phyloP scores from a whole-genome alignment of 83 land plant species.

The Larix sibirica region DNA sequence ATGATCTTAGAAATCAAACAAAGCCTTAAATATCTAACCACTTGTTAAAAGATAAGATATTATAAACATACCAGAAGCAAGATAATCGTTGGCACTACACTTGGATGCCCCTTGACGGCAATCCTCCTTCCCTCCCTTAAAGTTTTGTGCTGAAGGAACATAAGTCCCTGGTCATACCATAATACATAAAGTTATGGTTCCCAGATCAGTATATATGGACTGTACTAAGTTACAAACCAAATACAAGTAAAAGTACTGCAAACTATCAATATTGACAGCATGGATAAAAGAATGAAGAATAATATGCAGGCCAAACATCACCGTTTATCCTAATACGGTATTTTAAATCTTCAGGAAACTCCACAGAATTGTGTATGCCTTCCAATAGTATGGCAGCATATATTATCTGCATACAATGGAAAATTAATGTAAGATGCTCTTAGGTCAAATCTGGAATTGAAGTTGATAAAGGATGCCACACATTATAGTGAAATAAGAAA shows the following conservation, averaged over 20 bases:
- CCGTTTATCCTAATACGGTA: slow-evolving; percentile 29
- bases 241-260: background rate
- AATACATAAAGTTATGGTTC: background rate
- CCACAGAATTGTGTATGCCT: slow-evolving; percentile 15
- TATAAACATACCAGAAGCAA: slow-evolving; percentile 23
- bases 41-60: background rate
- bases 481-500: background rate
- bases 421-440: background rate
- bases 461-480: background rate
- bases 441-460: background rate
- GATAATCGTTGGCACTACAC: slow-evolving; percentile 26
- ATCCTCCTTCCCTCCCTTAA: slow-evolving; percentile 19
- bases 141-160: slow-evolving; percentile 24
- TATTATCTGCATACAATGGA: slow-evolving; percentile 19
- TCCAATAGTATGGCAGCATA: slow-evolving; percentile 31
- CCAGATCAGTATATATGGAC: background rate
- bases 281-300: background rate
- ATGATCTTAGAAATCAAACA: too few relatives aligned
- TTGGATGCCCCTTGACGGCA: slow-evolving; percentile 15
- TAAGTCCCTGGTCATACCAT: slow-evolving; percentile 24
- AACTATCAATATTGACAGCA: background rate
- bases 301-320: background rate
- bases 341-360: slow-evolving; percentile 24
- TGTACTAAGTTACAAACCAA: background rate
- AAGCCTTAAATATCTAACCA: background rate